These are phyloP conservation scores for Thamnidium elegans DNA, from an alignment of 192 early-diverging fungal species.

Conservation along the genomic window DNA sequence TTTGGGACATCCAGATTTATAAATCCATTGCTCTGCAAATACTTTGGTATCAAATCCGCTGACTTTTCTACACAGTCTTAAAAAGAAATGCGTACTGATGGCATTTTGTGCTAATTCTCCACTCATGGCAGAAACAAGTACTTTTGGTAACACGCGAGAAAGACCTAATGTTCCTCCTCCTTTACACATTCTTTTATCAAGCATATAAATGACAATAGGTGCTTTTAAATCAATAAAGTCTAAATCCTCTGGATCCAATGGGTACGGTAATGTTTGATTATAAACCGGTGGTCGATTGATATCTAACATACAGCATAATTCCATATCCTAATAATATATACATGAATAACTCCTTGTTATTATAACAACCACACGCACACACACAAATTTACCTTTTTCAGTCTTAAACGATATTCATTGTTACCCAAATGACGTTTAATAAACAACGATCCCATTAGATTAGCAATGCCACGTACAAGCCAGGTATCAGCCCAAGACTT, in stretches of 20 bases:
- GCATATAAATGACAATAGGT: slow-evolving; percentile 87
- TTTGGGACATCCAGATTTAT: slow-evolving; percentile 85
- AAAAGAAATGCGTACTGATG: slow-evolving; percentile 68
- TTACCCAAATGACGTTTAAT: slow-evolving; percentile 79
- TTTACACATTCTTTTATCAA: slow-evolving; percentile 81
- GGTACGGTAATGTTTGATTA: slow-evolving; percentile 54
- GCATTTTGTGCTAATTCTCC: slow-evolving; percentile 57
- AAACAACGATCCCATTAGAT: slow-evolving; percentile 72
- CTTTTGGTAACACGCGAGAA: slow-evolving; percentile 75
- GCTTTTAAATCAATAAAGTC: slow-evolving; percentile 86
- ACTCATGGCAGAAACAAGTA: slow-evolving; percentile 73
- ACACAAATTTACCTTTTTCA: slow-evolving; percentile 56
- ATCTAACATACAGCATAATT: slow-evolving; percentile 76
- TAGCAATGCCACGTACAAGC: slow-evolving; percentile 80
- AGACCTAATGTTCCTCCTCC: slow-evolving; percentile 69
- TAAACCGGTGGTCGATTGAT: slow-evolving; percentile 86
- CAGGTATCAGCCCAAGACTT: slow-evolving; percentile 81
- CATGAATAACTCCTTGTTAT: not conserved
- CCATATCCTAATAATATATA: slow-evolving; percentile 65
- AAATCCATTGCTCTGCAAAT: slow-evolving; percentile 95
- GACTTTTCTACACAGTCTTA: slow-evolving; percentile 81
- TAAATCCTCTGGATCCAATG: slow-evolving; percentile 53
- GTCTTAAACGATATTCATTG: slow-evolving; percentile 84
- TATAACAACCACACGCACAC: not conserved
- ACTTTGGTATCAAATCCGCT: slow-evolving; percentile 74